Conservation (phyloP, 1,284 basidiomycete genomes). For the Volvariella surrecta region DNA sequence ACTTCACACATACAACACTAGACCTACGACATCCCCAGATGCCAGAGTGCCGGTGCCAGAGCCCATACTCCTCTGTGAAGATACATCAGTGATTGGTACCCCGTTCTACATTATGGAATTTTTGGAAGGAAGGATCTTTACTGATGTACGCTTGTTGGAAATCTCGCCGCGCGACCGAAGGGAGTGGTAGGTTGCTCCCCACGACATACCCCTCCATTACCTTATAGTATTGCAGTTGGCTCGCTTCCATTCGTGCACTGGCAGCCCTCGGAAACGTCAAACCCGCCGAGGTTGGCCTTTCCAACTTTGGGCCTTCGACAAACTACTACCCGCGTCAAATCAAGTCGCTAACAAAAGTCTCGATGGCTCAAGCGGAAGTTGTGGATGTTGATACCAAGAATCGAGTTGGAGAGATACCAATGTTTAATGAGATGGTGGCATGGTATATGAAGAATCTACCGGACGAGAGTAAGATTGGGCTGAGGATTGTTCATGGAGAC, state of each 20-base stretch:
- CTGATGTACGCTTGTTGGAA: constrained; percentile 72
- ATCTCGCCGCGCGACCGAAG: constrained; percentile 52
- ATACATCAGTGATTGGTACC: constrained; percentile 73
- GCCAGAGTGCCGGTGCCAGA: constrained; percentile 77
- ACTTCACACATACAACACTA: constrained; percentile 65
- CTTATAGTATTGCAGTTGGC: constrained; percentile 45
- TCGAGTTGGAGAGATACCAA: constrained; percentile 60
- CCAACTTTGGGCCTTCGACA: constrained; percentile 68
- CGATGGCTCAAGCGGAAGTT: constrained; percentile 59
- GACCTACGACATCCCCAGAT: constrained; percentile 37
- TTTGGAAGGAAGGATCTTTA: constrained; percentile 88
- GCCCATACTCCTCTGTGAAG: constrained; percentile 79
- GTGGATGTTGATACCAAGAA: constrained; percentile 58
- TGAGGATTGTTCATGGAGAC: constrained; percentile 89
- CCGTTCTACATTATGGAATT: constrained; percentile 97
- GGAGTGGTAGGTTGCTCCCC: constrained; percentile 49
- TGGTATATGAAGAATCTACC: constrained; percentile 79
- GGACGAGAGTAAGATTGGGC: constrained; percentile 60
- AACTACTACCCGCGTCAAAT: constrained; percentile 92
- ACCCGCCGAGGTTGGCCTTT: constrained; percentile 65
- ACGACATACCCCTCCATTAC: constrained; percentile 1
- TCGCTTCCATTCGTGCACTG: constrained; percentile 68
- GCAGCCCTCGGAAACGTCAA: constrained; percentile 69
- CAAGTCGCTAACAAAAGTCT: constrained; percentile 72
- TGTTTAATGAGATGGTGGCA: constrained; percentile 59